A percentile compares a stretch with the other conserved stretches of the same genome.
These are phyloP conservation scores for Viridothelium virens DNA, from an alignment of 495 filamentous ascomycete species.

Conservation along the genomic window DNA sequence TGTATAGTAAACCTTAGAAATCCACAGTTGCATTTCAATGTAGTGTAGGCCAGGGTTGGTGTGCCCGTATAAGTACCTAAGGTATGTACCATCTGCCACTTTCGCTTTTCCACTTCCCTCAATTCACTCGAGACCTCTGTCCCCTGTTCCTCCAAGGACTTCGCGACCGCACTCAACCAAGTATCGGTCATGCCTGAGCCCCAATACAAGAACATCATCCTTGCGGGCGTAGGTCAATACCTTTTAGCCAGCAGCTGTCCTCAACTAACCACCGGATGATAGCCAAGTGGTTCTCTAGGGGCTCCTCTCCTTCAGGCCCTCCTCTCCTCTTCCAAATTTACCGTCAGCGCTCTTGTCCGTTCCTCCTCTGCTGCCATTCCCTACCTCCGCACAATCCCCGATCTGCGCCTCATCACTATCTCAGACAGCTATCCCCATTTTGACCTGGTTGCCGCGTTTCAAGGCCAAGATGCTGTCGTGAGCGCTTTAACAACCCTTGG, in stretches of 20 bases:
- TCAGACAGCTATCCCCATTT: constrained; percentile 52
- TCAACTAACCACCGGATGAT: background rate
- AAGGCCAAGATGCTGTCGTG: constrained; percentile 45
- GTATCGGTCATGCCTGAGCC: background rate
- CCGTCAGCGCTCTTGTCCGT: constrained; percentile 45
- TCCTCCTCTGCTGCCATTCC: constrained; percentile 35
- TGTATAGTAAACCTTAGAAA: background rate
- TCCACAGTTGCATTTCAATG: background rate
- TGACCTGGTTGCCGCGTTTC: constrained; percentile 40
- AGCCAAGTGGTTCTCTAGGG: constrained; percentile 10
- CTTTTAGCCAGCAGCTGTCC: background rate
- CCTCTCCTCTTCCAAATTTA: constrained; percentile 42
- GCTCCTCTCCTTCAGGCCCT: constrained; percentile 26
- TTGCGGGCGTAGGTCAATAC: constrained; percentile 5
- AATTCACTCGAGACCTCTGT: background rate
- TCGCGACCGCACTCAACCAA: background rate
- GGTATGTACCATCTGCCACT: no score
- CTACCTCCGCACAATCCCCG: constrained; percentile 30
- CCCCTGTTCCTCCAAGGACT: background rate
- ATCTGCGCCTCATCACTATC: constrained; percentile 7
- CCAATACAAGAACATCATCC: constrained; percentile 13
- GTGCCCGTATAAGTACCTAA: background rate
- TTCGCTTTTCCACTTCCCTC: background rate
- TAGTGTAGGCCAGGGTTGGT: background rate
- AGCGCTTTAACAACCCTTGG: constrained; percentile 28